phyloP scores from a whole-genome alignment of 352 stramenopile species.

The Phytophthora boehmeriae region DNA sequence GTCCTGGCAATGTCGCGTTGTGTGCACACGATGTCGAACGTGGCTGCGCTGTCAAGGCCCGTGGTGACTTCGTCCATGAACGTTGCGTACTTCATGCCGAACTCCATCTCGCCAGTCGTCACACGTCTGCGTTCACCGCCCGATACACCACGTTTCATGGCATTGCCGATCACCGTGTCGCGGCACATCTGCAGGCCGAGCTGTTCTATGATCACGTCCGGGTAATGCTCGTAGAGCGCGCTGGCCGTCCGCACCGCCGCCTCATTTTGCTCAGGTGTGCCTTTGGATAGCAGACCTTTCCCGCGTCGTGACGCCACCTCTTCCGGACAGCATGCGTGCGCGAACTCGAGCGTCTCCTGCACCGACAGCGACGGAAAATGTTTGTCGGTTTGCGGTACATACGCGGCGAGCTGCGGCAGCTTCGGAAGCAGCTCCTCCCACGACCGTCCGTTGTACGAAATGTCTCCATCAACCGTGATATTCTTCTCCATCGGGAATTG shows the following conservation, averaged over 20 bases:
- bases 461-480: conserved; percentile 28
- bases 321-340: conserved; percentile 19
- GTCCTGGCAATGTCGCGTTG: conserved; percentile 31
- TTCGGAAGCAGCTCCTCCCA: conserved; percentile 4
- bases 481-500: conserved; percentile 32
- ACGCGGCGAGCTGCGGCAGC: conserved; percentile 23
- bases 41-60: conserved; percentile 85
- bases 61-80: conserved; percentile 90
- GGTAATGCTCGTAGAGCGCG: conserved; percentile 23
- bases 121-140: conserved; percentile 91
- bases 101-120: conserved; percentile 91
- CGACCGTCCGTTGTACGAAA: conserved; percentile 32
- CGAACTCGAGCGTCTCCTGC: conserved; percentile 33
- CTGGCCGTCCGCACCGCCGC: conserved; percentile 10
- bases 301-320: not conserved
- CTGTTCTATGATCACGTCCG: conserved; percentile 25
- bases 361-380: conserved; percentile 30
- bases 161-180: conserved; percentile 51
- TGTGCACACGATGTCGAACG: conserved; percentile 78
- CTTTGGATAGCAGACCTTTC: conserved; percentile 22
- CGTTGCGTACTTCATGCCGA: conserved; percentile 74
- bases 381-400: conserved; percentile 28
- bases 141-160: conserved; percentile 53
- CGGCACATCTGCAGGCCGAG: conserved; percentile 35
- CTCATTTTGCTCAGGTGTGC: conserved; percentile 17